Evolutionary conservation across 495 filamentous ascomycete species (phyloP), one percentile per base, ranked within the genome.

Genomic region (Xylaria intraflava): DNA sequence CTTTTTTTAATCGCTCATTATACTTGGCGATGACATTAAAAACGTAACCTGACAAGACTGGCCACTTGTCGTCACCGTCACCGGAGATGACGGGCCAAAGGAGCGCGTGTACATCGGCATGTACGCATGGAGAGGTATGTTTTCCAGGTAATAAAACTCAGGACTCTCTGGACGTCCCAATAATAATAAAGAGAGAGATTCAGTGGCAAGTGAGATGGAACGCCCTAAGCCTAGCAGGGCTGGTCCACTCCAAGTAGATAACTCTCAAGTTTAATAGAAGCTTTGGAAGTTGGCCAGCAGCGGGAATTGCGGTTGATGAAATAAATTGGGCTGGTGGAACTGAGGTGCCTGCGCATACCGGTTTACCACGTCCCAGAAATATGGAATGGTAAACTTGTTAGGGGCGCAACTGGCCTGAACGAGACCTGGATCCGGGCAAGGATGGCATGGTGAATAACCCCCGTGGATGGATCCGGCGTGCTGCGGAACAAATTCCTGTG

Each of bases 301-400:
- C 29, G 69, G 73, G 51, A 74, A 68, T 60, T 75, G 74, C 31
- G 70, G 63, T 50, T 78, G 74, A 55, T 78, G 74, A 50, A 75
- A 75, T n/a, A 74, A 70, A 39, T 70, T 59, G 48, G 68, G 66
- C 47, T 71, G 69, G 47, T 72, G 71, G 23, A 72, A 61, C 12
- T 67, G 70, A 39, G 60, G 35, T n/a, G 67, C 62, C 51, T 68
- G 68, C 5, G 67, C 64, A 51, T 68, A 70, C 51, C 69, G 68
- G 44, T 69, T 68, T 23, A 77, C 60, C 47, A 70, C 62, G 35
- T 74, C 73, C 72, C 69, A 75, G 46, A 69, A 65, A 42, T 72
- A 72, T 9, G 70, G 70, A 22, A 73, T 62, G 46, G 61, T 64
- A 27, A 72, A 73, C 55, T 77, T 78, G 56, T 65, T 54, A 29